Evolutionary conservation across 257 asterid genomes (phyloP).

Genomic region (Handroanthus guayacan): DNA sequence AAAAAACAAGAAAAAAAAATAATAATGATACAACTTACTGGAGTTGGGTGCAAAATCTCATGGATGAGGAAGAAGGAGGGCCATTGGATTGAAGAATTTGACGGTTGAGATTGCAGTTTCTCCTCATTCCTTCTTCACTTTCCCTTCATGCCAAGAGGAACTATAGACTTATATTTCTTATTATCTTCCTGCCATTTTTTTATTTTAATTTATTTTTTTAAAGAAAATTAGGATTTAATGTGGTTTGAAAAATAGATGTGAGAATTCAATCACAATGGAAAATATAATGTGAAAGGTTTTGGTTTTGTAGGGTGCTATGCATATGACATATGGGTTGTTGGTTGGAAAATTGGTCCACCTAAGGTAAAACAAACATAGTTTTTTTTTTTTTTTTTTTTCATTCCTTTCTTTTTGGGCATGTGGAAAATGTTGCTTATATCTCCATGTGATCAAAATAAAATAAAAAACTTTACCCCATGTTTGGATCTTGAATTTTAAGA

Average conservation of each 20-base stretch:
- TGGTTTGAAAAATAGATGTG: neutral
- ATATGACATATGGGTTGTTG: slow-evolving; percentile 25
- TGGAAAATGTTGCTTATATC: slow-evolving; percentile 32
- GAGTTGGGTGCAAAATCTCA: neutral
- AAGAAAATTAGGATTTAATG: neutral
- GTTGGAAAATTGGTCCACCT: slow-evolving; percentile 14
- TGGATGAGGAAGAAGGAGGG: slow-evolving; percentile 7
- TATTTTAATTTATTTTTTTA: neutral
- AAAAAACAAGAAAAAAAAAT: neutral
- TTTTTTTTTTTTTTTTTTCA: neutral
- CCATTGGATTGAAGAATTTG: slow-evolving; percentile 10
- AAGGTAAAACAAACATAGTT: neutral
- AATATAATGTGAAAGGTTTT: neutral
- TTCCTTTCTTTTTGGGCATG: neutral
- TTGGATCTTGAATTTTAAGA: neutral
- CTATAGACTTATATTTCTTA: neutral
- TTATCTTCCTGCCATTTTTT: neutral
- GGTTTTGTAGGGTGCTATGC: neutral
- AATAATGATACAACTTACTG: neutral
- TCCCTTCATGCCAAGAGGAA: neutral
- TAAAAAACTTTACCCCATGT: neutral
- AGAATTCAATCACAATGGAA: neutral
- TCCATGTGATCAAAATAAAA: slow-evolving; percentile 33
- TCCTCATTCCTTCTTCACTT: slow-evolving; percentile 6
- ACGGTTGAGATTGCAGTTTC: slow-evolving; percentile 29